Evolutionary conservation across 2,329 filamentous ascomycete genomes (phyloP).

Genomic region (Colletotrichum paranaense): DNA sequence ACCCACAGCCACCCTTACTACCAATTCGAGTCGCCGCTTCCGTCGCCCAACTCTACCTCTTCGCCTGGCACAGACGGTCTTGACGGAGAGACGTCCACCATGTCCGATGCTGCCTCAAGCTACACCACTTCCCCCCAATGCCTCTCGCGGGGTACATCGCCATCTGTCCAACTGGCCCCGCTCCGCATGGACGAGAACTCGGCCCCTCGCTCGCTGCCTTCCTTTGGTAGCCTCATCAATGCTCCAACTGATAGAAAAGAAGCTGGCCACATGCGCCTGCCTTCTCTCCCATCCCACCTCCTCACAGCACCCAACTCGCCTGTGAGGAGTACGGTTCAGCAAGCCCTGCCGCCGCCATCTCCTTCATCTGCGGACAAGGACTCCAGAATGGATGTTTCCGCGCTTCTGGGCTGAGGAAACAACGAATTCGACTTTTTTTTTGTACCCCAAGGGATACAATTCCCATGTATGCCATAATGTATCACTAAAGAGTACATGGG

Average conservation of each 20-base stretch:
- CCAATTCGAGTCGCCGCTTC: conserved; percentile 47
- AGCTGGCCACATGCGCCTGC: background rate
- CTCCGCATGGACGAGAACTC: conserved; percentile 39
- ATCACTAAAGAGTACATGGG: background rate
- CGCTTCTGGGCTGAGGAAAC: conserved; percentile 19
- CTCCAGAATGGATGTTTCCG: conserved; percentile 30
- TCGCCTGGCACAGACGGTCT: conserved; percentile 65
- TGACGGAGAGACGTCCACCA: conserved; percentile 74
- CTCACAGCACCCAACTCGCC: conserved; percentile 50
- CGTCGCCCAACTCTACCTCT: conserved; percentile 53
- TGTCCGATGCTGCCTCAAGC: conserved; percentile 75
- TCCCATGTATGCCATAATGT: background rate
- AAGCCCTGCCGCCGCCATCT: conserved; percentile 31
- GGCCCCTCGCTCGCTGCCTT: conserved; percentile 41
- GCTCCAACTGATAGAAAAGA: conserved; percentile 31
- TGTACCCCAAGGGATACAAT: background rate
- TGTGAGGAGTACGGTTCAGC: conserved; percentile 7
- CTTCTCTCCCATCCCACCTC: conserved; percentile 36
- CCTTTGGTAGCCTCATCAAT: conserved; percentile 39
- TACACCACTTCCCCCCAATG: conserved; percentile 68
- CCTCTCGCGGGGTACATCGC: conserved; percentile 47
- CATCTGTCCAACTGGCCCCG: conserved; percentile 56
- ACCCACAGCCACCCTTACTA: conserved; percentile 38
- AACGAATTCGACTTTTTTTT: background rate
- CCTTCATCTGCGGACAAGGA: conserved; percentile 37